phyloP scores from a whole-genome alignment of 371 early-diverging fungal species.

The Saksenaea vasiformis region DNA sequence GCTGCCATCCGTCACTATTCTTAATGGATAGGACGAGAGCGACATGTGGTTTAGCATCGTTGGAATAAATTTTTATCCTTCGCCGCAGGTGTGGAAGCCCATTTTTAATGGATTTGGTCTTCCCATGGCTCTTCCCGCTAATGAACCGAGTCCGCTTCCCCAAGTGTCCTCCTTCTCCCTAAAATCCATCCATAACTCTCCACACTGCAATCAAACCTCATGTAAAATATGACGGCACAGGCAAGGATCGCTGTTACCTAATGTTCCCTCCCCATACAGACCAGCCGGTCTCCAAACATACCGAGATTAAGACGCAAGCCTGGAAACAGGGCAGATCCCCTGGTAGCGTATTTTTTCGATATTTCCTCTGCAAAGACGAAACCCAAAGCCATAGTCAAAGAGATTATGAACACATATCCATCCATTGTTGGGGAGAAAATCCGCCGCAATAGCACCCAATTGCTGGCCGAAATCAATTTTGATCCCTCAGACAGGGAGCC shows the following conservation, averaged over 20 bases:
- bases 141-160: too few species aligned
- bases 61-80: too few species aligned
- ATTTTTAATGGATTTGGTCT: too few species aligned
- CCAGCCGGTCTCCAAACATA: background rate
- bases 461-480: background rate
- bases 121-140: too few species aligned
- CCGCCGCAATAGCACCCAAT: background rate
- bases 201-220: too few species aligned
- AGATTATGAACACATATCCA: background rate
- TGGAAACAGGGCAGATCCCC: background rate
- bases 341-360: background rate
- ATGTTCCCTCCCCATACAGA: background rate
- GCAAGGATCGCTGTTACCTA: background rate
- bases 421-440: background rate
- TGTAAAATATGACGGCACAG: background rate
- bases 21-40: too few species aligned
- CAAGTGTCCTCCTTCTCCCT: too few species aligned
- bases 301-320: background rate
- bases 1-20: too few species aligned
- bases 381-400: background rate
- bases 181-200: too few species aligned
- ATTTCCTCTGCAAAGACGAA: background rate
- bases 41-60: too few species aligned
- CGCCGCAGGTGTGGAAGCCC: too few species aligned
- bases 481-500: background rate